Evolutionary conservation across 306 rosid species (phyloP), one percentile per base, ranked within the genome.

Genomic region (Cicer yamashitae): DNA sequence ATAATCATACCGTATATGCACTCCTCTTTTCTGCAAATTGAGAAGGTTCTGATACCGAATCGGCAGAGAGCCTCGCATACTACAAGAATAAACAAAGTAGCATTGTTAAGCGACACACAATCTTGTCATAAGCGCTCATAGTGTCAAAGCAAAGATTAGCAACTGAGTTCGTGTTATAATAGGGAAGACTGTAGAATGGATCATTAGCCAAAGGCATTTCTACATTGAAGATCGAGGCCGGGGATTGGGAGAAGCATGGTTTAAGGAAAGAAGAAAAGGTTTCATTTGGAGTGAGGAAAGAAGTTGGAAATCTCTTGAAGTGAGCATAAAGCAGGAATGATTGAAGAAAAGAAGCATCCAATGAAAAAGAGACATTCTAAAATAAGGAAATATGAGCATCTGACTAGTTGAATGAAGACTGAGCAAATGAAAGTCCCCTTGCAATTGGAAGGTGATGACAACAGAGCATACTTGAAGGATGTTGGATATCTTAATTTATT

Each of bases 311-410:
- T 67, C 37, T 66, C 54, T 10, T 66, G 53, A 25, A 63, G 34
- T 65, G 37, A 20, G 48, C 25, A 51, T 1, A 12, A 51, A 37
- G 11, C 9, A n/a, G 44, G 62, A 51, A 51, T 47, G 74, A 14
- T 41, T 6, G 12, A 58, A 39, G 45, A 44, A 25, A 13, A 5
- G 12, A 67, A 67, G 3, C 57, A 46, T 67, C 56, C 17, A 67
- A 45, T 45, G 50, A 46, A 45, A 59, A 67, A 48, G 46, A 38
- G 10, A 10, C 47, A 40, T 64, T 61, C 69, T n/a, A 63, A 63
- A 17, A 17, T 8, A 39, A 60, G 67, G 11, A 37, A 60, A 34
- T 60, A 17, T 13, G 11, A 30, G 14, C n/a, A 56, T 60, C 18
- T 30, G 44, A 43, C 67, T 20, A 1, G 68, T 13, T n/a, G 12